Base-by-base conservation (phyloP, 2,329 filamentous ascomycete genomes). In the Phialophora chinensis region DNA sequence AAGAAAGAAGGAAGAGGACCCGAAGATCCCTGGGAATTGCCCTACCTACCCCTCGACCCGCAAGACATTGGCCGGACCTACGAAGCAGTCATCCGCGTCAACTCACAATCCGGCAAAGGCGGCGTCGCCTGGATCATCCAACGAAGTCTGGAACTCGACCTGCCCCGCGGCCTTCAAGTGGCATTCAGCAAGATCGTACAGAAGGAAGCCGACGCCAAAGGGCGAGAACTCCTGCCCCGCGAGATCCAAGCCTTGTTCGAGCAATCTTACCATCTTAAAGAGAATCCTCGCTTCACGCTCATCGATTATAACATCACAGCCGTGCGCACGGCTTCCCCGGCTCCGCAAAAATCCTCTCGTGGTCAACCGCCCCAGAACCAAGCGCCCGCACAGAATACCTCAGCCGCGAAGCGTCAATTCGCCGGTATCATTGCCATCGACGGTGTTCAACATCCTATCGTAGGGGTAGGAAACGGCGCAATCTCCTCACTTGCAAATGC, bases 11-110 rank as follows among this genome's bases (percentile, higher is more conserved):
- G 84, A 62, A 83, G 85, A 54, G 82, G 79, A 4, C 82, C 85
- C 75, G 87, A 94, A 64, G 87, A 89, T 74, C 82, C 81, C 49
- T 98, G 94, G 94, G 83, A 91, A 73, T 85, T 97, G 47, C 94
- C 94, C 0, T 98, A 98, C 77, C 89, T 98, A 57, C 94, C 94
- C 12, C 86, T 98, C 73, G 94, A 98, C 75, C 94, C 94, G 4
- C 86, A 91, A 75, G 94, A 98, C 75, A 97, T 98, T 71, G 94
- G 94, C 59, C 89, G 94, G 65, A 97, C 90, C n/a, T 98, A 98
- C 86, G 93, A 98, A 80, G 94, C 94, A 66, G 91, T 98, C 76
- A 98, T 98, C 77, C 91, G 94, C 67, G 94, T 98, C 86, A 99
- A 98, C 84, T 96, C 92, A 20, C 94, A 98, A 78, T 92, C 88